Percentiles rank a stretch among this genome's conserved stretches.
These are phyloP conservation scores for Hymenoscyphus salicellus DNA, from an alignment of 2,329 filamentous ascomycete species.

Conservation along the genomic window DNA sequence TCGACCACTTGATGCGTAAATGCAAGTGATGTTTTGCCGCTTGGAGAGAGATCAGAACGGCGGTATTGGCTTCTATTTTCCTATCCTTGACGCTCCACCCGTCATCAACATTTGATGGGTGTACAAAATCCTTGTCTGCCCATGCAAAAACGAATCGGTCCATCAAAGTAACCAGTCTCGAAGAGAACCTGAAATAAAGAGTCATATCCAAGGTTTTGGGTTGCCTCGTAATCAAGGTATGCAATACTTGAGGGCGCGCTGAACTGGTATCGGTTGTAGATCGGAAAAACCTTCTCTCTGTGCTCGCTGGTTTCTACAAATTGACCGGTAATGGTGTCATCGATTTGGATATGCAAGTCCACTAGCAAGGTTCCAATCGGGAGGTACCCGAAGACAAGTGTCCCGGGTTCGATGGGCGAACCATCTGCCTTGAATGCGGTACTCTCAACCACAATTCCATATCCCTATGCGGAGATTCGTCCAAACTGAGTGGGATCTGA, in stretches of 20 bases:
- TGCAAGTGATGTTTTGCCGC: conserved; percentile 28
- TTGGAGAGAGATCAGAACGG: conserved; percentile 26
- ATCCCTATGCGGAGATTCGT: conserved; percentile 32
- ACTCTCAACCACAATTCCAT: conserved; percentile 27
- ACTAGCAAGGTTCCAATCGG: conserved; percentile 30
- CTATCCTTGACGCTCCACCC: conserved; percentile 26
- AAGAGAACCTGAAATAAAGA: conserved; percentile 26
- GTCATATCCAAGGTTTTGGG: conserved; percentile 23
- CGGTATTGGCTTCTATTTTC: conserved; percentile 20
- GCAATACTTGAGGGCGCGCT: conserved; percentile 9
- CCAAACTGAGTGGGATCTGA: conserved; percentile 26
- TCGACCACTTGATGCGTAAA: conserved; percentile 25
- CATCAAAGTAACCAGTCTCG: conserved; percentile 24
- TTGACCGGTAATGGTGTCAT: conserved; percentile 15
- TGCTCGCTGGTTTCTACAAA: conserved; percentile 24
- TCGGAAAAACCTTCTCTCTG: conserved; percentile 24
- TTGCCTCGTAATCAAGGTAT: conserved; percentile 5
- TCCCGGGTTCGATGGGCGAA: conserved; percentile 17
- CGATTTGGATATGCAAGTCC: conserved; percentile 23
- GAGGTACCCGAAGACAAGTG: conserved; percentile 27
- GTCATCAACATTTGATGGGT: conserved; percentile 14
- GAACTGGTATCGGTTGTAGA: conserved; percentile 30
- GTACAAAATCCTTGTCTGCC: conserved; percentile 19
- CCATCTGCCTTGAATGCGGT: conserved; percentile 13
- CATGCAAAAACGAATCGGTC: conserved; percentile 30